phyloP scores from a whole-genome alignment of 352 stramenopile species.

The Phytophthora crassamura region DNA sequence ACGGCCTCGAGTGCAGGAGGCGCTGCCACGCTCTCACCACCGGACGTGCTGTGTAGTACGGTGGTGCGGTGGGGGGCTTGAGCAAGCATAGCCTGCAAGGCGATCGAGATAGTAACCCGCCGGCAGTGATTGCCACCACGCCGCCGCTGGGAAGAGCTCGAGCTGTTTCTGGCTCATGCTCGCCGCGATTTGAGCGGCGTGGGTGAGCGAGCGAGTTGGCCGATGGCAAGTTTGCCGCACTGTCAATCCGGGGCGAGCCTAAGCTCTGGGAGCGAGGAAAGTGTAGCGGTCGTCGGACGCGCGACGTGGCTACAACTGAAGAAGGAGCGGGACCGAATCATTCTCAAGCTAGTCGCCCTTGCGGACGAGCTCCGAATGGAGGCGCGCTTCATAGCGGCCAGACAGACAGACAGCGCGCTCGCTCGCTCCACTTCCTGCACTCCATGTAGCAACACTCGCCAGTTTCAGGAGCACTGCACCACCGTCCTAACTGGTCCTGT shows the following conservation, averaged over 20 bases:
- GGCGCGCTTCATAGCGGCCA: neutral
- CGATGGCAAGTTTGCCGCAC: constrained; percentile 6
- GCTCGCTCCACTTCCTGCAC: too few relatives aligned
- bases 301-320: constrained; percentile 35
- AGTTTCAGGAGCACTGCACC: neutral
- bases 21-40: constrained; percentile 20
- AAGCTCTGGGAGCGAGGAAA: neutral
- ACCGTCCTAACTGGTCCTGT: constrained; percentile 2
- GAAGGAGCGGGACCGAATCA: constrained; percentile 9
- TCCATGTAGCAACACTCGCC: neutral
- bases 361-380: constrained; percentile 4
- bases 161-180: constrained; percentile 23
- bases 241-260: constrained; percentile 9
- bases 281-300: constrained; percentile 21
- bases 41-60: neutral
- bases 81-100: neutral
- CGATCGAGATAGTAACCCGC: neutral
- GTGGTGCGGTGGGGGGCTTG: too few relatives aligned
- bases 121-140: constrained; percentile 2
- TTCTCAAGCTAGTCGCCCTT: constrained; percentile 16
- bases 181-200: constrained; percentile 4
- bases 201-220: neutral
- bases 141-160: constrained; percentile 7
- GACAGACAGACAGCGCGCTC: too few relatives aligned
- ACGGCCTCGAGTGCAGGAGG: constrained; percentile 11